Evolutionary conservation across 768 basidiomycete genomes (phyloP).

Genomic region (Saitozyma podzolica): DNA sequence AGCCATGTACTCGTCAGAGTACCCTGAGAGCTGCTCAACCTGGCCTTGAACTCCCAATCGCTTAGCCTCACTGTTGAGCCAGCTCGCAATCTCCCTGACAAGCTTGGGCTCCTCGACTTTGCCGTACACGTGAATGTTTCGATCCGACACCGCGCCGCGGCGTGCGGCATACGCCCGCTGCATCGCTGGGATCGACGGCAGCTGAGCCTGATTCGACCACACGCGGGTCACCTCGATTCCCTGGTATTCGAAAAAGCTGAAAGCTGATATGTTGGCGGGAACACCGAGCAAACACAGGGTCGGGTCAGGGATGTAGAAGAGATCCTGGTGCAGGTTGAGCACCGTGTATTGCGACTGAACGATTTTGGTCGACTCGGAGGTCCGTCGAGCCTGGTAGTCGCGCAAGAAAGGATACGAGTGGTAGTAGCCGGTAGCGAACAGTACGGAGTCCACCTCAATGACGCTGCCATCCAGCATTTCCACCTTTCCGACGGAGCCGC

Average conservation of each 20-base stretch:
- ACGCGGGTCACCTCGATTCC: conserved; percentile 34
- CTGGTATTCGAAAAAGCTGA: conserved; percentile 41
- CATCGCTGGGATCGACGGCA: conserved; percentile 14
- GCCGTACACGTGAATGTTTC: conserved; percentile 21
- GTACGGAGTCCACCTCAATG: no score
- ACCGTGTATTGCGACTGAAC: conserved; percentile 33
- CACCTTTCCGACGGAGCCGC: no score
- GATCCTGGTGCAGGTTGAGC: conserved; percentile 55
- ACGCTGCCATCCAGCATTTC: no score
- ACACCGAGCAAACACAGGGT: conserved; percentile 54
- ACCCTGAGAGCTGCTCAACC: no score
- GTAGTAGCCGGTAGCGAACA: no score
- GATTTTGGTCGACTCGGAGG: no score
- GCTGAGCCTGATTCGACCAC: conserved; percentile 19
- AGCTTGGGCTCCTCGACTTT: conserved; percentile 22
- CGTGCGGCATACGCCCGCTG: background rate
- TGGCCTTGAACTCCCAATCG: conserved; percentile 9
- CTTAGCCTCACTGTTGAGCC: conserved; percentile 37
- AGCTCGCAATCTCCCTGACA: conserved; percentile 28
- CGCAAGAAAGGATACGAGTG: no score
- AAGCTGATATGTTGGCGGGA: conserved; percentile 33
- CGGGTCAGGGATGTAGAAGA: conserved; percentile 58
- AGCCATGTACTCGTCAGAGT: no score
- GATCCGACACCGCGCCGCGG: background rate
- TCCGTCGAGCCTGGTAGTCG: no score